Base-by-base conservation (phyloP, 805 yeast species). In the Saccharomycopsis javanensis region DNA sequence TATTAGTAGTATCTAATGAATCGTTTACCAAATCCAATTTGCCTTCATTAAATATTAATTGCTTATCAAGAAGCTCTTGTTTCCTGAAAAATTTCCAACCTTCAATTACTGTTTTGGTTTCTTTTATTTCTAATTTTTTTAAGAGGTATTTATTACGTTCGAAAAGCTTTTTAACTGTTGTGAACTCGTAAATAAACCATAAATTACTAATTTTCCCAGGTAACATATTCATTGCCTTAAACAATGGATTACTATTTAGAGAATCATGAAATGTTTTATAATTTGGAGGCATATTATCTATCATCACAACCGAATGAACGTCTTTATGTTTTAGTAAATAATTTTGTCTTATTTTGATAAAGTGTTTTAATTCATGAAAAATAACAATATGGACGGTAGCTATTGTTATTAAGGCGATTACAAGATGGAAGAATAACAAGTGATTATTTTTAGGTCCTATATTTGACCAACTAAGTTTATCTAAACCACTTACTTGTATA, bases 381-480 rank as follows among this genome's bases (percentile, higher is more conserved):
- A 89, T 65, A 25, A 85, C 64, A 55, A 73, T 68, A 62, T 87
- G 86, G 59, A 86, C 80, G 69, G 79, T 72, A 0, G 72, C 63
- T 2, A 88, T 74, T 0, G 83, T 78, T 1, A 81, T 62, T 0
- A 84, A 56, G 2, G 86, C 75, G 69, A 85, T 71, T 0, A 81
- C 66, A 55, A 89, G 78, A 68, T 89, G 96, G 23, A 81, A 79
- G 58, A 81, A 72, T 59, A 85, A 73, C 23, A 79, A 67, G 3
- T 68, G 65, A 0, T 81, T 76, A 50, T 79, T 78, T 1, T 73
- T 63, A 4, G 77, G 73, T 0, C 88, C 77, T 3, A 88, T 76
- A 64, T 86, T 85, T 2, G 94, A 81, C 67, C 87, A 78, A 18
- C 95, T 86, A 6, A 88, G 72, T 53, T 70, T 72, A 64, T 89